Evolutionary conservation across 2,329 filamentous ascomycete species (phyloP).

Genomic region (Cryphonectria carpinicola): DNA sequence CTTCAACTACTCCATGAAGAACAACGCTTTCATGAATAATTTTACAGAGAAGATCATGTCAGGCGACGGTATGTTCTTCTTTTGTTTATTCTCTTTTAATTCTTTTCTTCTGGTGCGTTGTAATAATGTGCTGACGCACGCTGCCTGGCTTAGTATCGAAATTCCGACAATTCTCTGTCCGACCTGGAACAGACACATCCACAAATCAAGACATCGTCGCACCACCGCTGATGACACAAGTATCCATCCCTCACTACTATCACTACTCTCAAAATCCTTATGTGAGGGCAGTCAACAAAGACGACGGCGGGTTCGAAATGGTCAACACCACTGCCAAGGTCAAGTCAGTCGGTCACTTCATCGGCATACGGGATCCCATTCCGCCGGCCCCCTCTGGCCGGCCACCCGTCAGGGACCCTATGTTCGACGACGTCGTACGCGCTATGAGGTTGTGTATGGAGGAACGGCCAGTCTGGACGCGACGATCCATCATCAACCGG

Average conservation of each 20-base stretch:
- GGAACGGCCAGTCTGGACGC: slow-evolving; percentile 82
- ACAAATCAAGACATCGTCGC: slow-evolving; percentile 74
- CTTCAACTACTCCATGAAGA: slow-evolving; percentile 77
- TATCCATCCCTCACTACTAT: slow-evolving; percentile 75
- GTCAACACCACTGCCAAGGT: slow-evolving; percentile 62
- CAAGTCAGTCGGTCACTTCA: slow-evolving; percentile 61
- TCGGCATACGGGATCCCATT: slow-evolving; percentile 64
- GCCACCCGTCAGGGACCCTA: slow-evolving; percentile 61
- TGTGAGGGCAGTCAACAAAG: slow-evolving; percentile 65
- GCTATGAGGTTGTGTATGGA: slow-evolving; percentile 69
- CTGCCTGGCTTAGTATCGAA: slow-evolving; percentile 47
- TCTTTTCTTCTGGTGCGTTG: neutral
- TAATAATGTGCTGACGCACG: slow-evolving; percentile 5
- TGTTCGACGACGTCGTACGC: slow-evolving; percentile 66
- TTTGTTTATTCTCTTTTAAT: neutral
- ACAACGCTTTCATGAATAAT: slow-evolving; percentile 70
- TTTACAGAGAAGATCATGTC: slow-evolving; percentile 73
- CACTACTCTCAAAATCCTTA: slow-evolving; percentile 86
- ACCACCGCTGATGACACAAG: slow-evolving; percentile 77
- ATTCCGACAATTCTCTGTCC: slow-evolving; percentile 66
- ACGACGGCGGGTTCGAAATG: slow-evolving; percentile 53
- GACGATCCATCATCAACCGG: slow-evolving; percentile 77
- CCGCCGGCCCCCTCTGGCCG: slow-evolving; percentile 63
- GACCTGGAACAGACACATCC: slow-evolving; percentile 62
- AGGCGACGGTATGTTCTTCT: slow-evolving; percentile 61